Base-by-base conservation (phyloP, 768 basidiomycete genomes). In the Phanerochaete carnosa region DNA sequence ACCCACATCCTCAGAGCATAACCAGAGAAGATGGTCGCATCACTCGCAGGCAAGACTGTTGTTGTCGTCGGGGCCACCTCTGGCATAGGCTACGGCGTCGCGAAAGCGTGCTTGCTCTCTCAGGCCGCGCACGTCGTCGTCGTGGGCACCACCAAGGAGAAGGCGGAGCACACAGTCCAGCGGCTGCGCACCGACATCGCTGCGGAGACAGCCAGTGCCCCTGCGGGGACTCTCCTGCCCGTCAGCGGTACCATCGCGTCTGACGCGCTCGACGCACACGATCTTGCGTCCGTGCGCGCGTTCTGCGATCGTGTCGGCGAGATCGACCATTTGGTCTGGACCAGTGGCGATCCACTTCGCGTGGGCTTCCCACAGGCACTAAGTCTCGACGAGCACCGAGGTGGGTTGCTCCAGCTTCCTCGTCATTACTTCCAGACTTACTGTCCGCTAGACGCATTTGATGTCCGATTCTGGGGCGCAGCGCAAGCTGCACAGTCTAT, bases 401-500 rank as follows among this genome's bases (percentile, higher is more conserved):
- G 58, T 59, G 25, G 1, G 47, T 29, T 6, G 8, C 45, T 6
- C 32, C 23, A 6, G 11, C 1, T 28, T 28, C 12, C 11, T 5
- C 13, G 12, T 6, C 29, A 12, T 2, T 49, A 3, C 8, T 30
- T 8, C 33, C 7, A 2, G 13, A 30, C 30, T 25, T 9, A 25
- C 23, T 25, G 2, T 43, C 51, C 12, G 23, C 25, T 43, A 59
- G 58, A 43, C 26, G 33, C 25, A 3, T 59, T 59, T 23, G 58
- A 59, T 37, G 50, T 52, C 23, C 50, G 58, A 4, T 59, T 52
- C 58, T 59, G 58, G 58, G 58, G 58, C 15, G 33, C 58, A 3
- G 58, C 58, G n/a, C 35, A 50, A 16, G 58, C 58, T 15, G 58
- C 51, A 3, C 49, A 52, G 51, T 25, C 33, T n/a, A 51, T 53